A percentile compares a stretch with the other conserved stretches of the same genome.
These are phyloP conservation scores for Quercus alba DNA, from an alignment of 306 rosid genomes.

Conservation along the genomic window DNA sequence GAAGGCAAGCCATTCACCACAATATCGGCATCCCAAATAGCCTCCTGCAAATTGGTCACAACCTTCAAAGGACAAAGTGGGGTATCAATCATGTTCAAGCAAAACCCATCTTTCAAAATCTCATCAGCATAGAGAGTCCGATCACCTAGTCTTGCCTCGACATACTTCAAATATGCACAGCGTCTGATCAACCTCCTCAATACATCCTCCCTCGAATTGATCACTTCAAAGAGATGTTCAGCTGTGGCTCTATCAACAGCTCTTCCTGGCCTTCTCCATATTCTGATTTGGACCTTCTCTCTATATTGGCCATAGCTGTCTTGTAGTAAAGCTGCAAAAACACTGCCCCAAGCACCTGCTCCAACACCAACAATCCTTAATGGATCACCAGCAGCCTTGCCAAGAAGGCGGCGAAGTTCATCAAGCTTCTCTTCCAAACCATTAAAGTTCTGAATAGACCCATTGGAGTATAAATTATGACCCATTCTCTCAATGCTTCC, in stretches of 20 bases:
- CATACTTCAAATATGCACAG: constrained; percentile 83
- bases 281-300: constrained; percentile 75
- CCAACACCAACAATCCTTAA: constrained; percentile 84
- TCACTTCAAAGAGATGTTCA: constrained; percentile 79
- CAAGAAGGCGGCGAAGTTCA: constrained; percentile 48
- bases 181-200: constrained; percentile 83
- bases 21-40: constrained; percentile 96
- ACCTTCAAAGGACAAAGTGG: constrained; percentile 93
- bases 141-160: constrained; percentile 92
- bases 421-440: constrained; percentile 73
- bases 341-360: constrained; percentile 99
- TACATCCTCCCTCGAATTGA: constrained; percentile 83
- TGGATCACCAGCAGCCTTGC: constrained; percentile 64
- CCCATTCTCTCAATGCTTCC: constrained; percentile 48
- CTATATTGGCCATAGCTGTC: constrained; percentile 79
- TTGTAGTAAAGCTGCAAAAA: constrained; percentile 73
- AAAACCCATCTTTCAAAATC: constrained; percentile 87
- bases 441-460: constrained; percentile 47
- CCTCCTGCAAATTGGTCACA: constrained; percentile 92
- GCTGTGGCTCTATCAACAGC: constrained; percentile 70
- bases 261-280: constrained; percentile 85
- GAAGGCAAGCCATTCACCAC: constrained; percentile 98
- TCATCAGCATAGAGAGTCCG: constrained; percentile 82
- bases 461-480: constrained; percentile 44
- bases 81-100: constrained; percentile 90